Evolutionary conservation across 768 basidiomycete species (phyloP), one percentile per base, ranked within the genome.

Genomic region (Naganishia antarctica): DNA sequence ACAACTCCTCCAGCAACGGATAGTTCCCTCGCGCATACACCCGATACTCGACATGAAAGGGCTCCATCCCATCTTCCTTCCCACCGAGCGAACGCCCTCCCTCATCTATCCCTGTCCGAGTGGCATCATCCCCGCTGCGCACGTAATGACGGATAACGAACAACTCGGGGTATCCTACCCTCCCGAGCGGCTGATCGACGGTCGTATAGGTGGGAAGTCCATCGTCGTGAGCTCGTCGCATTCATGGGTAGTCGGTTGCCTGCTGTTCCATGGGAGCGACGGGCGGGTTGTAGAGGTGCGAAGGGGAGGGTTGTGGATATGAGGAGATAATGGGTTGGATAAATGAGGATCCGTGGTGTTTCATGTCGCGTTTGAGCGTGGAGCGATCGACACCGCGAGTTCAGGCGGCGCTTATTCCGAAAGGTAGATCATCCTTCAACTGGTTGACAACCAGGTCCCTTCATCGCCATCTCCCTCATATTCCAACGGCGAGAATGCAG

Each of bases 141-240:
- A n/a, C n/a, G 34, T 37, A 49, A 31, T 53, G 51, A 15, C 51
- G 51, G 23, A 57, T 57, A 26, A 57, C 53, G 53, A 57, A 7
- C 21, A 57, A 16, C 37, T 51, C 50, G 15, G 50, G 50, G 50
- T 16, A 51, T 31, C 53, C 53, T 3, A 25, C 6, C 28, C 23
- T 8, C 21, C n/a, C 34, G 21, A 57, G 34, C 18, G 53, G 53
- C 31, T 34, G 53, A 4, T 57, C n/a, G 31, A 40, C 15, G 34
- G 53, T 57, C 53, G 21, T 34, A 44, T 7, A 37, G 34, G 15
- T 7, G 43, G 6, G 43, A 18, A 44, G 43, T n/a, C n/a, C 43
- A 12, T 44, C 43, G 13, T 15, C n/a, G 43, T 18, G 37, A 15
- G 43, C 43, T 7, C 43, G 8, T 5, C 9, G n/a, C 9, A 18